These are phyloP conservation scores for Candida rishiriensis DNA, from an alignment of 805 yeast species.

Conservation along the genomic window DNA sequence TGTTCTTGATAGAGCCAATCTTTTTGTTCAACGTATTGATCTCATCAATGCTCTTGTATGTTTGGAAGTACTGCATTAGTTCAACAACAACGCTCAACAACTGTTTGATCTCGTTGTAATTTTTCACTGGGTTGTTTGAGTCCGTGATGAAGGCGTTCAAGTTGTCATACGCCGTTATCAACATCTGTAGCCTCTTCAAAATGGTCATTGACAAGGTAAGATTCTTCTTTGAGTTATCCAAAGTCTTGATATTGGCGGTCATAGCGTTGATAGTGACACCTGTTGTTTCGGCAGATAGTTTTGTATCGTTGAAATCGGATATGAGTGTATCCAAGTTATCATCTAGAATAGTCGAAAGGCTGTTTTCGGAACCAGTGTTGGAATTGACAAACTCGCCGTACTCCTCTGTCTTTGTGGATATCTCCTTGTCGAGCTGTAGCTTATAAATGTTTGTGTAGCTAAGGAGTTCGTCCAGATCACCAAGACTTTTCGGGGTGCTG, in stretches of 20 bases:
- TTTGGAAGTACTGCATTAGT: conserved; percentile 65
- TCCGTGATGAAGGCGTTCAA: conserved; percentile 43
- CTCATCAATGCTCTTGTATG: conserved; percentile 79
- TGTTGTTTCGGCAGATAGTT: conserved; percentile 46
- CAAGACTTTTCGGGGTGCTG: conserved; percentile 44
- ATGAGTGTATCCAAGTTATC: conserved; percentile 38
- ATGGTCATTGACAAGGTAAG: conserved; percentile 81
- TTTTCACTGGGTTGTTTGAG: conserved; percentile 19
- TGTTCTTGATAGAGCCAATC: conserved; percentile 54
- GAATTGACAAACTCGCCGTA: conserved; percentile 27
- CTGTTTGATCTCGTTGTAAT: conserved; percentile 52
- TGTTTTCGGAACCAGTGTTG: conserved; percentile 16
- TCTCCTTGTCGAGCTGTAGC: conserved; percentile 40
- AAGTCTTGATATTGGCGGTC: conserved; percentile 70
- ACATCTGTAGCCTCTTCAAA: conserved; percentile 81
- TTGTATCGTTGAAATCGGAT: conserved; percentile 42
- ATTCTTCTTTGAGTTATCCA: conserved; percentile 82
- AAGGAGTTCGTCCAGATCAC: conserved; percentile 47
- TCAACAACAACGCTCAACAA: conserved; percentile 70
- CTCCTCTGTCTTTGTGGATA: conserved; percentile 34
- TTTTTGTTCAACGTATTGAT: conserved; percentile 61
- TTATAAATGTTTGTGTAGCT: conserved; percentile 49
- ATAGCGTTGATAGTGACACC: conserved; percentile 59
- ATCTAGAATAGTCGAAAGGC: conserved; percentile 21
- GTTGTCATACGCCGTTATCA: conserved; percentile 67